Conservation (phyloP, 2,329 filamentous ascomycete genomes). For the Alternaria brassicicola region DNA sequence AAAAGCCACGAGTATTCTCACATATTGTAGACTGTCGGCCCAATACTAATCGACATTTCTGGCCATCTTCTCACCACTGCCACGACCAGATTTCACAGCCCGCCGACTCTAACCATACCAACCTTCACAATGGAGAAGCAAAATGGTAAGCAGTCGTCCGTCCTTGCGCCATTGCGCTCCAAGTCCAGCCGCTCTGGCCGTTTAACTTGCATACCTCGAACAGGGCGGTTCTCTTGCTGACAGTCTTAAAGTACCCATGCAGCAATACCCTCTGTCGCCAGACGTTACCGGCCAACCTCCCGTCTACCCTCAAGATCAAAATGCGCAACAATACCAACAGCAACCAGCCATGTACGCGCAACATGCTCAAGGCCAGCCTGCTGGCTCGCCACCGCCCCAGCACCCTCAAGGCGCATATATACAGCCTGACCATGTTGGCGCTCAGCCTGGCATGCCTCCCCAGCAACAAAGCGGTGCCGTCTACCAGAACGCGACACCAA, state of each 20-base stretch:
- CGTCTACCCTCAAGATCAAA: constrained; percentile 43
- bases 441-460: constrained; percentile 42
- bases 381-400: constrained; percentile 34
- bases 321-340: constrained; percentile 15
- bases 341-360: constrained; percentile 26
- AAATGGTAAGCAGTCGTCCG: constrained; percentile 37
- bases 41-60: background rate
- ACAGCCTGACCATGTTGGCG: constrained; percentile 10
- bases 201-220: background rate
- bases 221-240: constrained; percentile 15
- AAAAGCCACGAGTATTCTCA: constrained; percentile 5
- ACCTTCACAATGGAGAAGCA: constrained; percentile 43
- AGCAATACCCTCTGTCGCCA: constrained; percentile 45
- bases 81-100: background rate
- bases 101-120: background rate
- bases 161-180: background rate
- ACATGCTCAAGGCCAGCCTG: constrained; percentile 14
- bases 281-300: constrained; percentile 36
- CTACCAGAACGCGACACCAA: constrained; percentile 47
- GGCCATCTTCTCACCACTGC: background rate
- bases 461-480: constrained; percentile 42
- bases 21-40: background rate
- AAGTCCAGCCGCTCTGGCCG: background rate
- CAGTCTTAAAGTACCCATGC: constrained; percentile 42
- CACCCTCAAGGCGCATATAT: constrained; percentile 31